Percentiles rank a stretch among this genome's conserved stretches.
Evolutionary conservation across 768 basidiomycete genomes (phyloP).

Genomic region (Heimioporus sp.): DNA sequence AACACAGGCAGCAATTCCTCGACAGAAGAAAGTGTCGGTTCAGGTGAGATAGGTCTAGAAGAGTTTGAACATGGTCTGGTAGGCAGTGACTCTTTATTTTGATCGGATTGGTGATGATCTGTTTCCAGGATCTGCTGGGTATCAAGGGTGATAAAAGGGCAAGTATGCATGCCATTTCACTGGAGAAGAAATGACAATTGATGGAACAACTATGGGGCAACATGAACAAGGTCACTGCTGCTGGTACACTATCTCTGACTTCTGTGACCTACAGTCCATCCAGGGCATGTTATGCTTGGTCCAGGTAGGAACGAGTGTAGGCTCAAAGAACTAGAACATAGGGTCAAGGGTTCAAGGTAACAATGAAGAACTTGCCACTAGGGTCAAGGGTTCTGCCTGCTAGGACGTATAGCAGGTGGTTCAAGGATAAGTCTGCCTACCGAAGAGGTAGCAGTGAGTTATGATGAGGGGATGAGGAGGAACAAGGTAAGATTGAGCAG

Average conservation of each 20-base stretch:
- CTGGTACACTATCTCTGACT: constrained; percentile 30
- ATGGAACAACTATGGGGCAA: constrained; percentile 46
- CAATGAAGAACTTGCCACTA: no score
- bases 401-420: no score
- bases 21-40: constrained; percentile 26
- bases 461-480: no score
- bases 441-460: no score
- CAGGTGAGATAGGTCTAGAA: constrained; percentile 35
- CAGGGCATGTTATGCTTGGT: no score
- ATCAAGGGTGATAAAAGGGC: constrained; percentile 65
- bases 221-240: constrained; percentile 33
- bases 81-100: constrained; percentile 16
- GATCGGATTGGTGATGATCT: constrained; percentile 4
- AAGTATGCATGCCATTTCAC: constrained; percentile 58
- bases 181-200: constrained; percentile 64
- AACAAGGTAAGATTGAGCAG: no score
- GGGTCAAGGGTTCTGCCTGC: no score
- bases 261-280: constrained; percentile 60
- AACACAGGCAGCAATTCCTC: constrained; percentile 33
- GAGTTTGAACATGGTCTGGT: constrained; percentile 75
- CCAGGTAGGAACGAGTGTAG: no score
- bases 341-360: no score
- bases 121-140: constrained; percentile 64
- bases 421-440: no score
- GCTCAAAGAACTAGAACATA: no score